Conservation (phyloP, 2,329 filamentous ascomycete genomes). For the Cryoendolithus antarcticus region DNA sequence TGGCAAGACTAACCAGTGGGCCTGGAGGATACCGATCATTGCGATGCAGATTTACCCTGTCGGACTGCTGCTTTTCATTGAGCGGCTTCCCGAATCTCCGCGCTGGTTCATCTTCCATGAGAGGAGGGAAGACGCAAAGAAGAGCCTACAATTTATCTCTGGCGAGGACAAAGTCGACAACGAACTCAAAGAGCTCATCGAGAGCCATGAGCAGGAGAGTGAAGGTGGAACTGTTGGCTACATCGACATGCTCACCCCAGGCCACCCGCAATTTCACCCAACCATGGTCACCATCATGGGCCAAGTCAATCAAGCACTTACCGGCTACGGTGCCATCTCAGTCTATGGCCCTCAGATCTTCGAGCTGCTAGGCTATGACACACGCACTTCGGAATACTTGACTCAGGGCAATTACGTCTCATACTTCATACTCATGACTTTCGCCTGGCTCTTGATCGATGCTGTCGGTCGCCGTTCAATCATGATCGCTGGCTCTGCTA, state of each 20-base stretch:
- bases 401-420: conserved; percentile 50
- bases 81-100: conserved; percentile 44
- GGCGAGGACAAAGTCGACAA: conserved; percentile 37
- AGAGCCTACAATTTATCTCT: conserved; percentile 37
- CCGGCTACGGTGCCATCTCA: conserved; percentile 41
- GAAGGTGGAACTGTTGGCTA: conserved; percentile 37
- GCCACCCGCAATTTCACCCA: conserved; percentile 46
- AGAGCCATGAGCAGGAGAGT: conserved; percentile 33
- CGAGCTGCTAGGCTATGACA: conserved; percentile 45
- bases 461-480: conserved; percentile 42
- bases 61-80: conserved; percentile 40
- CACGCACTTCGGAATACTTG: conserved; percentile 40
- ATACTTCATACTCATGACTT: conserved; percentile 50
- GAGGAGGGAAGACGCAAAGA: conserved; percentile 37
- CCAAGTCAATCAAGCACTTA: conserved; percentile 48
- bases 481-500: conserved; percentile 40
- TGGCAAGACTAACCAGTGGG: conserved; percentile 47
- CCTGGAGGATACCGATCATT: conserved; percentile 50
- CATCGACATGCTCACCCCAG: conserved; percentile 45
- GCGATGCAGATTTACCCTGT: conserved; percentile 49
- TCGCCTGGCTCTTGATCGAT: conserved; percentile 50
- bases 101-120: conserved; percentile 45
- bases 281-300: conserved; percentile 51
- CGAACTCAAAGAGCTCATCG: conserved; percentile 38
- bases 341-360: conserved; percentile 55